Conservation (phyloP, 345 rosid genomes). For the Sisymbrium altissimum region DNA sequence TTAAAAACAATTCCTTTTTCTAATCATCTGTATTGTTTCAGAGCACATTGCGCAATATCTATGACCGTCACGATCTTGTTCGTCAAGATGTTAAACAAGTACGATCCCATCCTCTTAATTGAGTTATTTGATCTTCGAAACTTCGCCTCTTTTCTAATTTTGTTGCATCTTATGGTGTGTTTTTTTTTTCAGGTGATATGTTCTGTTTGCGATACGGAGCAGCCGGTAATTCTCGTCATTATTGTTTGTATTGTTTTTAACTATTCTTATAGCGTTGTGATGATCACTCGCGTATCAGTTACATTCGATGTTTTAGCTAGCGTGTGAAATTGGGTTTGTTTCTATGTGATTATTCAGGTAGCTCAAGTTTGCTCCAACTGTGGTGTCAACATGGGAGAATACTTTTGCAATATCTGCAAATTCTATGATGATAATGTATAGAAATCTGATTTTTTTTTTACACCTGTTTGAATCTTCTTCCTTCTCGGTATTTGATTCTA, state of each 20-base stretch:
- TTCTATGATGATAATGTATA: slow-evolving; percentile 90
- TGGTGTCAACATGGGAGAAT: slow-evolving; percentile 98
- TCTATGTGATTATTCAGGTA: slow-evolving; percentile 40
- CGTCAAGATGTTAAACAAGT: slow-evolving; percentile 84
- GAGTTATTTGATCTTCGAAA: background rate
- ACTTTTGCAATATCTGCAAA: slow-evolving; percentile 83
- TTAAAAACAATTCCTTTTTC: background rate
- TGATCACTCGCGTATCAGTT: background rate
- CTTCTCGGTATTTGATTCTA: background rate
- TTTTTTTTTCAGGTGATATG: slow-evolving; percentile 64
- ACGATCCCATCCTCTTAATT: slow-evolving; percentile 8
- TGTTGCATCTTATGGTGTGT: background rate
- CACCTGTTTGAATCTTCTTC: background rate
- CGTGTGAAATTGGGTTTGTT: slow-evolving; percentile 12
- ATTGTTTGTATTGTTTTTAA: background rate
- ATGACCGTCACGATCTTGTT: slow-evolving; percentile 71
- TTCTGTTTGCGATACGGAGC: slow-evolving; percentile 93
- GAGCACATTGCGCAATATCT: slow-evolving; percentile 60
- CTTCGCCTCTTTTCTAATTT: background rate
- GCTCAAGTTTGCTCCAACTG: slow-evolving; percentile 84
- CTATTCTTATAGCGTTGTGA: background rate
- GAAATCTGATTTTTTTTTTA: background rate
- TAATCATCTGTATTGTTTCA: slow-evolving; percentile 7
- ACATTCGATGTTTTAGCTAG: background rate
- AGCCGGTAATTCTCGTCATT: slow-evolving; percentile 56